A percentile compares a stretch with the other conserved stretches of the same genome.
phyloP scores from a whole-genome alignment of 495 filamentous ascomycete species.

The Daldinia grandis region DNA sequence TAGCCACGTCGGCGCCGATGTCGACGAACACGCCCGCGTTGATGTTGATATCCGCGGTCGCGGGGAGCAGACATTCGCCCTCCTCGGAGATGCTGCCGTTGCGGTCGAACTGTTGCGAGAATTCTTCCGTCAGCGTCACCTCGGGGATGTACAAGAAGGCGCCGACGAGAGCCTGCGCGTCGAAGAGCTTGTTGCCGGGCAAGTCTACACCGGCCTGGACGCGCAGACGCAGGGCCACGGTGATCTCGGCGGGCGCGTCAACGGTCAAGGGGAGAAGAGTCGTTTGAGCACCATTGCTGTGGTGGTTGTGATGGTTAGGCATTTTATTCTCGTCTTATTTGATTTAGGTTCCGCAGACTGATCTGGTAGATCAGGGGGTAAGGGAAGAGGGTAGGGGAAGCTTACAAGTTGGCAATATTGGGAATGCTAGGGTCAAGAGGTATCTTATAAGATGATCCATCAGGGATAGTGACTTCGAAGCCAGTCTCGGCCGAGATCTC shows the following conservation, averaged over 20 bases:
- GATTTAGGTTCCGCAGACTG: not conserved
- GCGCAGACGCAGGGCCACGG: constrained; percentile 39
- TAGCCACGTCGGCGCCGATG: constrained; percentile 36
- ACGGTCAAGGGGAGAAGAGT: constrained; percentile 43
- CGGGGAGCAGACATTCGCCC: constrained; percentile 39
- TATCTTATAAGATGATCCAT: constrained; percentile 44
- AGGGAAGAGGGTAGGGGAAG: not conserved
- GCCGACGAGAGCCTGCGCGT: constrained; percentile 40
- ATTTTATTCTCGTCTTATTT: not conserved
- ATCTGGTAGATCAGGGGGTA: not conserved
- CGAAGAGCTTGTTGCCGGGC: constrained; percentile 29
- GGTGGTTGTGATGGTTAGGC: constrained; percentile 2
- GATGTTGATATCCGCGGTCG: constrained; percentile 43
- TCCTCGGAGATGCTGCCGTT: constrained; percentile 11
- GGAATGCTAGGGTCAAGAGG: constrained; percentile 25
- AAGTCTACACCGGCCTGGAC: constrained; percentile 41
- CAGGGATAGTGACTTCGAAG: constrained; percentile 47
- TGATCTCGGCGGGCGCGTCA: constrained; percentile 41
- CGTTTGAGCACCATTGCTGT: constrained; percentile 39
- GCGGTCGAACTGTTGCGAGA: constrained; percentile 8
- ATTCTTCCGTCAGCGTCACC: constrained; percentile 35
- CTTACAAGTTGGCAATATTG: constrained; percentile 42
- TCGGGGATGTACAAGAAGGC: constrained; percentile 43
- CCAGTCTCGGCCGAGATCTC: constrained; percentile 39
- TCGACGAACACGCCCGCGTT: constrained; percentile 45